A percentile compares a stretch with the other conserved stretches of the same genome.
These are phyloP conservation scores for Bjerkandera adusta DNA, from an alignment of 1,284 basidiomycete species.

Conservation along the genomic window DNA sequence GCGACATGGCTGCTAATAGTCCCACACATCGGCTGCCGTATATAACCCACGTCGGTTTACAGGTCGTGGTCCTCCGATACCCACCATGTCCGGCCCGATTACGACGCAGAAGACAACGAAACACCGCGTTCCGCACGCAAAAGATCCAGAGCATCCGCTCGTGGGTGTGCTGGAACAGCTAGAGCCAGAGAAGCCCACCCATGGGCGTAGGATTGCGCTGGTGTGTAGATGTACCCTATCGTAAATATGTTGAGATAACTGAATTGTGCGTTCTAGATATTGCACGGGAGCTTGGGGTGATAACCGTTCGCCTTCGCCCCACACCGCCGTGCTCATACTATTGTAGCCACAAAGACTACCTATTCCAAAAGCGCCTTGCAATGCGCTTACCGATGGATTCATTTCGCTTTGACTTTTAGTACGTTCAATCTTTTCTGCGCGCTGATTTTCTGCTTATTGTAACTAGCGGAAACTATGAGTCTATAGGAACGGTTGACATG, in stretches of 20 bases:
- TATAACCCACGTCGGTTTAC: background rate
- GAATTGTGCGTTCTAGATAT: constrained; percentile 46
- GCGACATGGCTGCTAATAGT: background rate
- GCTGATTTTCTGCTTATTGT: background rate
- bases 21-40: background rate
- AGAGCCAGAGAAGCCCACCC: constrained; percentile 43
- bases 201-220: constrained; percentile 63
- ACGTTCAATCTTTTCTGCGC: constrained; percentile 22
- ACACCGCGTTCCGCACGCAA: constrained; percentile 54
- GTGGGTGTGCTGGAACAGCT: constrained; percentile 67
- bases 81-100: constrained; percentile 12
- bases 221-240: constrained; percentile 39
- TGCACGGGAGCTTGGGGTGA: constrained; percentile 78
- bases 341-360: constrained; percentile 77
- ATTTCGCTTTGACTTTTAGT: constrained; percentile 86
- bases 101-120: constrained; percentile 41
- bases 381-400: constrained; percentile 69
- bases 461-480: constrained; percentile 72
- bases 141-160: constrained; percentile 45
- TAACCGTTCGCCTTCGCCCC: constrained; percentile 17
- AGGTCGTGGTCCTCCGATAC: no score
- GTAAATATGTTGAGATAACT: constrained; percentile 6
- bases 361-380: constrained; percentile 77
- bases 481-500: constrained; percentile 61
- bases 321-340: background rate